These are phyloP conservation scores for Irpex rosettiformis DNA, from an alignment of 1,284 basidiomycete genomes.

Conservation along the genomic window DNA sequence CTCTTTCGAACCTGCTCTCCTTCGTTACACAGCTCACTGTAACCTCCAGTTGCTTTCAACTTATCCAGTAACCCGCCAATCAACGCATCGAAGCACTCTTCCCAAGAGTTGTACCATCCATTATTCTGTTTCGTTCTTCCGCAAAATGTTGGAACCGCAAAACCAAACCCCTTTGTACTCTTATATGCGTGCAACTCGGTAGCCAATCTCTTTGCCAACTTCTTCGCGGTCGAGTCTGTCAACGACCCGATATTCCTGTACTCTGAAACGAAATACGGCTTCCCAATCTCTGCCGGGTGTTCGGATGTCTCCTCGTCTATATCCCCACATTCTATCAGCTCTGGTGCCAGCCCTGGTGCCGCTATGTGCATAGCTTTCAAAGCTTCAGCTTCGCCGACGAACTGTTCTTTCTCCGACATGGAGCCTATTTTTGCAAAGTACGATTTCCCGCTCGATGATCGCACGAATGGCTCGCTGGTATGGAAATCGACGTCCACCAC, in stretches of 20 bases:
- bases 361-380: slow-evolving; percentile 60
- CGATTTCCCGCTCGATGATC: slow-evolving; percentile 52
- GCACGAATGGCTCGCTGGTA: slow-evolving; percentile 43
- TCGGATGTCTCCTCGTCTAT: slow-evolving; percentile 31
- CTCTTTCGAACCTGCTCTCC: slow-evolving; percentile 53
- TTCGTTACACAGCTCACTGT: slow-evolving; percentile 46
- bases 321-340: slow-evolving; percentile 50
- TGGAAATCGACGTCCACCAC: slow-evolving; percentile 44
- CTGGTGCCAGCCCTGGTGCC: slow-evolving; percentile 67
- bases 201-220: slow-evolving; percentile 62
- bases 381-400: slow-evolving; percentile 69
- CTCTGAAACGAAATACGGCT: slow-evolving; percentile 72
- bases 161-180: slow-evolving; percentile 65
- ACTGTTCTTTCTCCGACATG: slow-evolving; percentile 56
- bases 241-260: slow-evolving; percentile 62
- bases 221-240: slow-evolving; percentile 40
- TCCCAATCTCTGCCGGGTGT: slow-evolving; percentile 32
- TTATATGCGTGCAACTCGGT: slow-evolving; percentile 58
- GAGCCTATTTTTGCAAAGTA: slow-evolving; percentile 65
- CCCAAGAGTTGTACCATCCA: slow-evolving; percentile 74
- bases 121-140: slow-evolving; percentile 76
- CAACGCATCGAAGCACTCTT: slow-evolving; percentile 66
- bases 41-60: slow-evolving; percentile 44
- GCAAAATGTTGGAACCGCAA: slow-evolving; percentile 76
- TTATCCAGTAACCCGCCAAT: slow-evolving; percentile 62